Conservation (phyloP, 177 flowering plant genomes). For the Tripterygium wilfordii region DNA sequence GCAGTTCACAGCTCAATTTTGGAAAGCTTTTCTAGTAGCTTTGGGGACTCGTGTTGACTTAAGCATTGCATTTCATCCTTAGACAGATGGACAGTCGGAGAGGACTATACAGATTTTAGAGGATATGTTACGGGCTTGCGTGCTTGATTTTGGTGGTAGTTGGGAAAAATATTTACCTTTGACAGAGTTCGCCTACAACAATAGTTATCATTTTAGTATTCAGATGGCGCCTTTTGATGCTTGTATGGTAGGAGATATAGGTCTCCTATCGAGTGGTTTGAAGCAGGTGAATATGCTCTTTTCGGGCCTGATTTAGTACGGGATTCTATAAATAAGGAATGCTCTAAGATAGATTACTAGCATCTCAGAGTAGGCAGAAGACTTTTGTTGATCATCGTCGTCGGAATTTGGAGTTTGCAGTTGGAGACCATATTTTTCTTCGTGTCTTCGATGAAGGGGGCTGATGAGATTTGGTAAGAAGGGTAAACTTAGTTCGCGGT, state of each 20-base stretch:
- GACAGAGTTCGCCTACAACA: constrained; percentile 8
- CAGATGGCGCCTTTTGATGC: constrained; percentile 8
- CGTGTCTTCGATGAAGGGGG: too few relatives aligned
- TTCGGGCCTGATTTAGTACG: constrained; percentile 1
- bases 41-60: constrained; percentile 6
- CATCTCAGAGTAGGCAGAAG: constrained; percentile 6
- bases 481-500: constrained; percentile 5
- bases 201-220: constrained; percentile 5
- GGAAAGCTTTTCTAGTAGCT: neutral
- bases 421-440: too few relatives aligned
- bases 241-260: constrained; percentile 7
- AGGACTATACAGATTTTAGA: constrained; percentile 4
- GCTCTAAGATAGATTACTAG: neutral
- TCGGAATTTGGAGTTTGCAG: constrained; percentile 1
- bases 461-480: neutral
- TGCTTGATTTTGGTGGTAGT: neutral
- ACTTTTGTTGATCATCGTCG: neutral
- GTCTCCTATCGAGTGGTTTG: constrained; percentile 2
- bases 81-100: constrained; percentile 13
- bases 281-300: neutral
- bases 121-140: constrained; percentile 16
- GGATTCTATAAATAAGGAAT: neutral
- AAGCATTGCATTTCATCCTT: constrained; percentile 8
- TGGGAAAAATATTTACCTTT: constrained; percentile 3
- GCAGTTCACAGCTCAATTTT: neutral